Percentiles rank a stretch among this genome's conserved stretches.
These are phyloP conservation scores for Boletellus emodensis DNA, from an alignment of 768 basidiomycete genomes.

Conservation along the genomic window DNA sequence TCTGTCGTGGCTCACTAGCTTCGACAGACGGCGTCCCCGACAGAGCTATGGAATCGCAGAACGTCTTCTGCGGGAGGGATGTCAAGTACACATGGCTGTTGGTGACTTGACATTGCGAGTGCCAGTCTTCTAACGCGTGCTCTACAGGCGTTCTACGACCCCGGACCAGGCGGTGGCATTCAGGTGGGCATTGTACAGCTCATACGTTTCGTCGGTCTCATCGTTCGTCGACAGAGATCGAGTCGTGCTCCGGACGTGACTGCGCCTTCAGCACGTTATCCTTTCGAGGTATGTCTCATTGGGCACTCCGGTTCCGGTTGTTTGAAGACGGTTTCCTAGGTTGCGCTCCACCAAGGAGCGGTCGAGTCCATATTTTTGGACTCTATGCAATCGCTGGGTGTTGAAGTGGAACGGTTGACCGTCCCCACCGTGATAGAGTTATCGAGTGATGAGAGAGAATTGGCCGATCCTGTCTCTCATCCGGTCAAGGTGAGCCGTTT, in stretches of 20 bases:
- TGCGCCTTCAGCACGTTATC: conserved; percentile 60
- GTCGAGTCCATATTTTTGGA: conserved; percentile 35
- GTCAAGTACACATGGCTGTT: conserved; percentile 66
- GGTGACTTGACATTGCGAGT: conserved; percentile 17
- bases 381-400: conserved; percentile 28
- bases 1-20: background rate
- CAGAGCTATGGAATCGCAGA: conserved; percentile 77
- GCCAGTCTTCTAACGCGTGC: background rate
- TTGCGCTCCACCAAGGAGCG: conserved; percentile 32
- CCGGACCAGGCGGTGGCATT: conserved; percentile 55
- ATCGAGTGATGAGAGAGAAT: conserved; percentile 22
- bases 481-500: conserved; percentile 17
- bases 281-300: conserved; percentile 52
- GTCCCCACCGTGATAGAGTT: conserved; percentile 27
- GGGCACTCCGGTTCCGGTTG: background rate
- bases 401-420: conserved; percentile 33
- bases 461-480: conserved; percentile 20
- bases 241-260: conserved; percentile 59
- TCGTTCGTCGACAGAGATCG: conserved; percentile 42
- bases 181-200: conserved; percentile 35
- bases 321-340: conserved; percentile 11
- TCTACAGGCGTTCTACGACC: conserved; percentile 70
- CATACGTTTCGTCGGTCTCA: background rate
- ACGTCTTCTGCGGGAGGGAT: conserved; percentile 54
- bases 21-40: background rate